Evolutionary conservation across 352 stramenopile genomes (phyloP).

Genomic region (Phytophthora vignae): DNA sequence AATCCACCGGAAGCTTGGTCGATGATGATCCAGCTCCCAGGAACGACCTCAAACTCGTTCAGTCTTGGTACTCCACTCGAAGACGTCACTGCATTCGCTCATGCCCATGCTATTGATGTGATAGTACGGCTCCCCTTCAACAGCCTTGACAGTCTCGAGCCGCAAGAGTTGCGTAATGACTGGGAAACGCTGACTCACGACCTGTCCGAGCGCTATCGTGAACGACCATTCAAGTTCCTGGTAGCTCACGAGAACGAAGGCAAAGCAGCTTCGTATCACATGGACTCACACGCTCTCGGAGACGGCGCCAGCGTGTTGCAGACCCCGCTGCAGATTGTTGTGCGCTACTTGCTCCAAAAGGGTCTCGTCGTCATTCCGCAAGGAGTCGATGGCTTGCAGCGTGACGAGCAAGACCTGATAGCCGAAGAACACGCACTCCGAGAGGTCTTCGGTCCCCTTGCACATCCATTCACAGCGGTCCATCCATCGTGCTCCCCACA

Average conservation of each 20-base stretch:
- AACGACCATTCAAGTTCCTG: constrained; percentile 47
- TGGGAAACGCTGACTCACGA: constrained; percentile 41
- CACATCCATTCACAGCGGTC: constrained; percentile 54
- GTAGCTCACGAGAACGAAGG: constrained; percentile 56
- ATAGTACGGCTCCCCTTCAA: constrained; percentile 48
- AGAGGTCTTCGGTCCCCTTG: constrained; percentile 51
- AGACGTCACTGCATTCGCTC: constrained; percentile 47
- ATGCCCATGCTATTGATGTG: constrained; percentile 52
- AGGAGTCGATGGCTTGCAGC: constrained; percentile 20
- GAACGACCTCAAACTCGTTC: background rate
- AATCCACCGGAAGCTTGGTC: constrained; percentile 35
- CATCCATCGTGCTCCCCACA: constrained; percentile 51
- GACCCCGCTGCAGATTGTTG: constrained; percentile 43
- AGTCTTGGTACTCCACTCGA: constrained; percentile 23
- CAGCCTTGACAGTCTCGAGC: constrained; percentile 25
- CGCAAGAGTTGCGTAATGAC: constrained; percentile 20
- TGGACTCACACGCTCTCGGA: constrained; percentile 34
- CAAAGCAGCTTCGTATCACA: constrained; percentile 37
- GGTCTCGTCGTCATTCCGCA: constrained; percentile 58
- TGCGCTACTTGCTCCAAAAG: constrained; percentile 63
- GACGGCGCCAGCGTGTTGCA: constrained; percentile 42
- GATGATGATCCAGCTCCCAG: constrained; percentile 24
- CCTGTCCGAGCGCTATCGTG: constrained; percentile 45
- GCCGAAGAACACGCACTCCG: constrained; percentile 28
- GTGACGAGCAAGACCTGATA: constrained; percentile 12